These are phyloP conservation scores for Oleoguttula mirabilis DNA, from an alignment of 495 filamentous ascomycete genomes.

Conservation along the genomic window DNA sequence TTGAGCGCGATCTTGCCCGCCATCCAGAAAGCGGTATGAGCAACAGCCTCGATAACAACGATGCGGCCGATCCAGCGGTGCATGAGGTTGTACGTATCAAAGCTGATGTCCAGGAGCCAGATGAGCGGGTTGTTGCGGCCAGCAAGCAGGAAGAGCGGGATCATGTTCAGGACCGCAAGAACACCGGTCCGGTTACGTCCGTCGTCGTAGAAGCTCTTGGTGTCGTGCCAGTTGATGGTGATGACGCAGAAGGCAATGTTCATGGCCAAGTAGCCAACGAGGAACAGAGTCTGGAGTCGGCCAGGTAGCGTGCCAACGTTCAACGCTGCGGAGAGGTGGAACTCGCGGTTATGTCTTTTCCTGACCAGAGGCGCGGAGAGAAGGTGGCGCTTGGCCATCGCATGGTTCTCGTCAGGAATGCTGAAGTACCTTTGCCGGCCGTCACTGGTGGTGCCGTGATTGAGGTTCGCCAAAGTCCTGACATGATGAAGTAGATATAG, in stretches of 20 bases:
- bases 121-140: conserved; percentile 63
- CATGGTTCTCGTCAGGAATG: conserved; percentile 16
- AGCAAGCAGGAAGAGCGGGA: conserved; percentile 57
- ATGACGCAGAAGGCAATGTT: conserved; percentile 54
- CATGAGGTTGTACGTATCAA: conserved; percentile 91
- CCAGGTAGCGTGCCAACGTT: conserved; percentile 80
- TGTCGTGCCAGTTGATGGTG: conserved; percentile 43
- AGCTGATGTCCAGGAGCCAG: conserved; percentile 66
- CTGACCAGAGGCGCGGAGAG: conserved; percentile 75
- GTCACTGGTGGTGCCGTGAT: conserved; percentile 15
- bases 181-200: conserved; percentile 60
- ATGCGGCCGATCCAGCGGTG: conserved; percentile 94
- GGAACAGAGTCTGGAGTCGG: conserved; percentile 63
- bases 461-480: conserved; percentile 15
- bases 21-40: conserved; percentile 61
- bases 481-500: conserved; percentile 13
- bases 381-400: conserved; percentile 57
- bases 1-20: conserved; percentile 40
- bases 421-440: conserved; percentile 17
- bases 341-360: conserved; percentile 75
- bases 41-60: conserved; percentile 60
- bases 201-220: conserved; percentile 40
- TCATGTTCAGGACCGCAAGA: conserved; percentile 66
- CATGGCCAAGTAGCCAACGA: conserved; percentile 51
- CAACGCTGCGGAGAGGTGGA: conserved; percentile 61